These are phyloP conservation scores for Cryphonectria parasitica DNA, from an alignment of 2,329 filamentous ascomycete species.

Conservation along the genomic window DNA sequence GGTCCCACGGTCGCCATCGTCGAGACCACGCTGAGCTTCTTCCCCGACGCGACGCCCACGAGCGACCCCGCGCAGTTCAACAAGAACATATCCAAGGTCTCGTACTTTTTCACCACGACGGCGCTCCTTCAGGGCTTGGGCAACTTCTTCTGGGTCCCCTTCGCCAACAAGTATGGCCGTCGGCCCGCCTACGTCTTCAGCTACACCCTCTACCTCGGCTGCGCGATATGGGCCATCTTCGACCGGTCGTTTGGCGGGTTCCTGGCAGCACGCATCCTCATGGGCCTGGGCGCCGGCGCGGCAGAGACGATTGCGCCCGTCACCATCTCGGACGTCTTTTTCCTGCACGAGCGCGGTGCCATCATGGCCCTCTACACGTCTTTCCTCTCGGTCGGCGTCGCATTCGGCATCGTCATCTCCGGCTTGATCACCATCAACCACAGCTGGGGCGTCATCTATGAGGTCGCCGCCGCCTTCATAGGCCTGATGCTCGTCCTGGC, in stretches of 20 bases:
- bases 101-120: constrained; percentile 58
- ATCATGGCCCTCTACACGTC: constrained; percentile 53
- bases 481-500: constrained; percentile 51
- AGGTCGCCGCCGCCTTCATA: constrained; percentile 54
- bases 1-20: constrained; percentile 57
- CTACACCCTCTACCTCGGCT: constrained; percentile 47
- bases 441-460: constrained; percentile 56
- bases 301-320: constrained; percentile 56
- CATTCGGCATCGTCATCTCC: constrained; percentile 47
- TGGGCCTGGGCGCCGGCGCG: constrained; percentile 58
- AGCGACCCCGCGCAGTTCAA: constrained; percentile 35
- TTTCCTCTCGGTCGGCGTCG: constrained; percentile 47
- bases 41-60: constrained; percentile 41
- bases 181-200: constrained; percentile 48
- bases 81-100: constrained; percentile 45
- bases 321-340: constrained; percentile 60
- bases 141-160: constrained; percentile 51
- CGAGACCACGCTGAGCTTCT: constrained; percentile 51
- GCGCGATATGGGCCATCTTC: constrained; percentile 48
- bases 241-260: constrained; percentile 46
- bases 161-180: constrained; percentile 51
- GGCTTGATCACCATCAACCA: constrained; percentile 53
- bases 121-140: constrained; percentile 53
- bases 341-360: constrained; percentile 57
- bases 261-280: constrained; percentile 51